phyloP scores from a whole-genome alignment of 768 basidiomycete species.

The Hydnomerulius pinastri region DNA sequence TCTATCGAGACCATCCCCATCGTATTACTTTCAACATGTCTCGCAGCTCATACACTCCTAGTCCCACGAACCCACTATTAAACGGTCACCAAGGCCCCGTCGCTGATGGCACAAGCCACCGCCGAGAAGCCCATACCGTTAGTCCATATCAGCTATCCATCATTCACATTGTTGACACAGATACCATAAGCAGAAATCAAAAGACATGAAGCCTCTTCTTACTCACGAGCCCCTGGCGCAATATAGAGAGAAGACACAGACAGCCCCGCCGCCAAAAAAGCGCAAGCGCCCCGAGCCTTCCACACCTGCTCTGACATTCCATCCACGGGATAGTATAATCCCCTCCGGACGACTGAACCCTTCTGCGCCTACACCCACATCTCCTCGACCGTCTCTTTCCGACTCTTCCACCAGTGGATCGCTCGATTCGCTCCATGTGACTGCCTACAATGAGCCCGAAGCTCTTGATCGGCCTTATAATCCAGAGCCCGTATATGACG shows the following conservation, averaged over 20 bases:
- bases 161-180: slow-evolving; percentile 12
- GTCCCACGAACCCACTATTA: not conserved
- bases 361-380: slow-evolving; percentile 2
- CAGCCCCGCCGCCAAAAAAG: slow-evolving; percentile 15
- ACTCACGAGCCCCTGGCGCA: slow-evolving; percentile 24
- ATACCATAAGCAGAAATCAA: slow-evolving; percentile 20
- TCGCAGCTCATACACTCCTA: not conserved
- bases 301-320: slow-evolving; percentile 20
- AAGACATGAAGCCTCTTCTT: slow-evolving; percentile 18
- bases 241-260: slow-evolving; percentile 25
- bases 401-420: slow-evolving; percentile 11
- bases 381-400: slow-evolving; percentile 10
- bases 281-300: slow-evolving; percentile 24
- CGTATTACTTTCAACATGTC: slow-evolving; percentile 11
- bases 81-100: slow-evolving; percentile 14
- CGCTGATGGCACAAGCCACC: slow-evolving; percentile 12
- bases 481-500: slow-evolving; percentile 6
- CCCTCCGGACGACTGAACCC: slow-evolving; percentile 27
- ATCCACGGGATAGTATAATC: slow-evolving; percentile 18
- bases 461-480: slow-evolving; percentile 5
- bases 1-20: slow-evolving; percentile 2
- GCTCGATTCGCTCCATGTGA: slow-evolving; percentile 11
- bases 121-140: slow-evolving; percentile 22
- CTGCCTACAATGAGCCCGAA: slow-evolving; percentile 11
- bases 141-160: slow-evolving; percentile 15